A percentile compares a stretch with the other conserved stretches of the same genome.
These are phyloP conservation scores for Crepidotus sp. DNA, from an alignment of 1,284 basidiomycete genomes.

Conservation along the genomic window DNA sequence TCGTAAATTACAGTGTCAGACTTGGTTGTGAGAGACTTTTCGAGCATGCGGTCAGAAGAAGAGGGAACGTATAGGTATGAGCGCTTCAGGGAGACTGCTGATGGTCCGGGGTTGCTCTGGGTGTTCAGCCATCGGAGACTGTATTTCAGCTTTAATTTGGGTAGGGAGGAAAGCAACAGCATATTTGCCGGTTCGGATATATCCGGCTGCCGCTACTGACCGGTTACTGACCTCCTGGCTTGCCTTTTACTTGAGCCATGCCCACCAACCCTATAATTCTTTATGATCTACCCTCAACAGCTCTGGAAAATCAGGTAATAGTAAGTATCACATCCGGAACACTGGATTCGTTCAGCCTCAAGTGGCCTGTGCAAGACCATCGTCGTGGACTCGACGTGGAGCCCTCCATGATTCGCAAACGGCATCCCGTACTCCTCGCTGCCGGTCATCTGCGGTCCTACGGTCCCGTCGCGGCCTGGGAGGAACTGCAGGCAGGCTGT, in stretches of 20 bases:
- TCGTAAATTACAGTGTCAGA: conserved; percentile 82
- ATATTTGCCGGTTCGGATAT: too few species aligned
- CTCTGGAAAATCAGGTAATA: conserved; percentile 18
- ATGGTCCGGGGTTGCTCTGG: background rate
- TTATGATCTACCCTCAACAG: too few species aligned
- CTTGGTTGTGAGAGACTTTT: conserved; percentile 56
- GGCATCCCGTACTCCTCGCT: conserved; percentile 18
- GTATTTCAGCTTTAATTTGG: background rate
- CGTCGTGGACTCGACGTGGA: conserved; percentile 24
- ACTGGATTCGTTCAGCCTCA: too few species aligned
- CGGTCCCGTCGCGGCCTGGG: conserved; percentile 24
- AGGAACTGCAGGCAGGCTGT: conserved; percentile 24
- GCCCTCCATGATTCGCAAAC: conserved; percentile 17
- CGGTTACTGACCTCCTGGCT: too few species aligned
- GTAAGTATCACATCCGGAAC: background rate
- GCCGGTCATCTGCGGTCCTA: conserved; percentile 23
- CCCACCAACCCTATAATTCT: background rate
- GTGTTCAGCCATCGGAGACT: conserved; percentile 3
- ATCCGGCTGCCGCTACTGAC: too few species aligned
- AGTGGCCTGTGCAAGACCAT: conserved; percentile 19
- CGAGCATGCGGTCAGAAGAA: conserved; percentile 72
- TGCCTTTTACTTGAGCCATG: too few species aligned
- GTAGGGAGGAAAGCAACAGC: background rate
- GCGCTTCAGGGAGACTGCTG: conserved; percentile 29
- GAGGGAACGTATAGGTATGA: conserved; percentile 71